These are phyloP conservation scores for Cucurbita moschata DNA, from an alignment of 306 rosid species.

Conservation along the genomic window DNA sequence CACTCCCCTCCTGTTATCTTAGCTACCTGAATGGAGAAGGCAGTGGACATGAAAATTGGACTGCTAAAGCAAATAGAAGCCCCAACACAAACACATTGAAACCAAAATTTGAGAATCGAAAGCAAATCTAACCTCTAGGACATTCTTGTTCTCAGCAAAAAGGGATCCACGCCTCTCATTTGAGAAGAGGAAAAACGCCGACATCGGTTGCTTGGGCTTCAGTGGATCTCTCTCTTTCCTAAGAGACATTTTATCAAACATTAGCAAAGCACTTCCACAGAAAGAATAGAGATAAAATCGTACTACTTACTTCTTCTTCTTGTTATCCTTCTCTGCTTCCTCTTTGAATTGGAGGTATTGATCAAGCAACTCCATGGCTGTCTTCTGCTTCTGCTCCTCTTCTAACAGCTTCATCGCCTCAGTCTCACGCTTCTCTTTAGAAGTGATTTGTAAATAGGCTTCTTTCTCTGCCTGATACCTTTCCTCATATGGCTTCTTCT, in stretches of 20 bases:
- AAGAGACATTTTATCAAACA: background rate
- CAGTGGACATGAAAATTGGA: background rate
- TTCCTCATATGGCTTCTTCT: constrained; percentile 79
- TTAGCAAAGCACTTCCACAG: background rate
- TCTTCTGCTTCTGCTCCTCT: constrained; percentile 74
- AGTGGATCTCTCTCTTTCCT: constrained; percentile 84
- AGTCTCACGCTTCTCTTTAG: constrained; percentile 66
- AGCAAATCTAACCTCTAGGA: constrained; percentile 30
- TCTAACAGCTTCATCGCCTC: constrained; percentile 85
- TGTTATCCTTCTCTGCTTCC: constrained; percentile 43
- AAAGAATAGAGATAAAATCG: background rate
- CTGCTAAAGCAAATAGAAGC: background rate
- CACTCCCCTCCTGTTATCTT: constrained; percentile 76
- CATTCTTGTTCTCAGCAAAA: constrained; percentile 38
- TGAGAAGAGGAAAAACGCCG: constrained; percentile 62
- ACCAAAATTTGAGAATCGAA: background rate
- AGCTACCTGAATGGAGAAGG: constrained; percentile 27
- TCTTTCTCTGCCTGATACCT: constrained; percentile 60
- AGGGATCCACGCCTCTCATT: constrained; percentile 61
- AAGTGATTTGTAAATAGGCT: constrained; percentile 40
- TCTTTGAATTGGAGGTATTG: constrained; percentile 76
- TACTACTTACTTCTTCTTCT: constrained; percentile 40
- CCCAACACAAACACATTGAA: background rate
- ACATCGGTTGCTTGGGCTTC: constrained; percentile 89
- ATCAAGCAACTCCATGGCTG: constrained; percentile 85